Base-by-base conservation (phyloP, 2,329 filamentous ascomycete genomes). In the Sporothrix brasiliensis region DNA sequence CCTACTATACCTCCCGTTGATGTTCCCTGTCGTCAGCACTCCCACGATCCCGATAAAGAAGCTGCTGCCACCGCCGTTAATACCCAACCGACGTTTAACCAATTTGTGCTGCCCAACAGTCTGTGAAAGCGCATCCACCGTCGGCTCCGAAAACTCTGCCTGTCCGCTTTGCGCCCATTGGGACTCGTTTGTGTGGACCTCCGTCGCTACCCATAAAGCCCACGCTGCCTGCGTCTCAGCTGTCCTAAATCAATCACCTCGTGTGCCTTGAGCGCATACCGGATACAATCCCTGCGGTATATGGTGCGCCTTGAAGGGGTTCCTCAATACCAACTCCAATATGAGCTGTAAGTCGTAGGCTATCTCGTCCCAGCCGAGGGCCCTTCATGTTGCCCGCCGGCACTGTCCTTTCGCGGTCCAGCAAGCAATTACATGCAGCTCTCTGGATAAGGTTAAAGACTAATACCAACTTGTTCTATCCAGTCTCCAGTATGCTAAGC, bases 401-500 rank as follows among this genome's bases (percentile, higher is more conserved):
- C 14, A 50, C 7, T 60, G 50, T 50, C 34, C 41, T 21, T 11
- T 21, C 11, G 16, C 34, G n/a, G 34, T 11, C 3, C 34, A 13
- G n/a, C 2, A n/a, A 39, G 34, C 34, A 44, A 49, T 49, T 44
- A 41, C 16, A 24, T 16, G 13, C 56, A 7, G 9, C n/a, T 44
- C 13, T 47, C 14, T 6, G n/a, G 9, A 14, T 21, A 24, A 24
- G 2, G 27, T 4, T 11, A 30, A 30, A 53, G 10, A 21, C 19
- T 41, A 67, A 67, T 34, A 69, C 24, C 24, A 44, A 16, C 1
- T 13, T 30, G 41, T 21, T 56, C 41, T 30, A 39, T 56, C 58
- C 73, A 97, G 93, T 97, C 83, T 84, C 91, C 76, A 91, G 87
- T 79, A 97, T 97, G 92, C 86, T 97, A 77, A 97, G 94, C 84